These are phyloP conservation scores for Carpinus viminea DNA, from an alignment of 306 rosid genomes.

Conservation along the genomic window DNA sequence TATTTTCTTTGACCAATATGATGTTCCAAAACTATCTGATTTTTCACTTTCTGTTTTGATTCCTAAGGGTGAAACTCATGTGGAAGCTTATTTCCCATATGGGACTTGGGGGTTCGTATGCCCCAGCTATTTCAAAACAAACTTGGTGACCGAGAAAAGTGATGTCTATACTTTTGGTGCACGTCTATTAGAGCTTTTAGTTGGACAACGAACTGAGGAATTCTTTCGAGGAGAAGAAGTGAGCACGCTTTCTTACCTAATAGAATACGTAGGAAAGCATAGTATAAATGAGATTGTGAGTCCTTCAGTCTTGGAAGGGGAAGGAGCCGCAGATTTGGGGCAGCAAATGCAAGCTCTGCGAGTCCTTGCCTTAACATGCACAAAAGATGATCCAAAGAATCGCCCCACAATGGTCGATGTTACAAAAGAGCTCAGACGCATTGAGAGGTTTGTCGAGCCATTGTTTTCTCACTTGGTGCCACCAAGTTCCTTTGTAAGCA, in stretches of 20 bases:
- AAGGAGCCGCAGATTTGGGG: neutral
- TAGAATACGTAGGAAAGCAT: neutral
- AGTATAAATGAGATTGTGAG: neutral
- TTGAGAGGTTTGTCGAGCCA: too few species aligned
- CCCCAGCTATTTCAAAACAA: neutral
- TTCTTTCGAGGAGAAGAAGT: neutral
- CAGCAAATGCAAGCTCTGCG: neutral
- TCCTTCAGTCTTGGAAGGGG: neutral
- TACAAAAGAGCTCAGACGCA: too few species aligned
- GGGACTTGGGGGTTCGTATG: neutral
- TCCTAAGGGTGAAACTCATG: conserved; percentile 6
- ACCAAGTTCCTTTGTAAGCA: too few species aligned
- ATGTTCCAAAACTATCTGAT: neutral
- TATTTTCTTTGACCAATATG: conserved; percentile 3
- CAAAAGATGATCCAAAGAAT: neutral
- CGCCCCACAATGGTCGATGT: too few species aligned
- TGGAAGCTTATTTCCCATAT: neutral
- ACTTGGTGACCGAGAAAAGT: neutral
- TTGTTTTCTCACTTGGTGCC: too few species aligned
- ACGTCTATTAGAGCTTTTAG: neutral
- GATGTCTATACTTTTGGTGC: conserved; percentile 17
- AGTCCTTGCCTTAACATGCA: neutral
- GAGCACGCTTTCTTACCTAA: too few species aligned
- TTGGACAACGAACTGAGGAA: neutral
- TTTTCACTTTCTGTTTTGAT: conserved; percentile 16